Evolutionary conservation across 2,329 filamentous ascomycete species (phyloP), one percentile per base, ranked within the genome.

Genomic region (Fusarium virguliforme): DNA sequence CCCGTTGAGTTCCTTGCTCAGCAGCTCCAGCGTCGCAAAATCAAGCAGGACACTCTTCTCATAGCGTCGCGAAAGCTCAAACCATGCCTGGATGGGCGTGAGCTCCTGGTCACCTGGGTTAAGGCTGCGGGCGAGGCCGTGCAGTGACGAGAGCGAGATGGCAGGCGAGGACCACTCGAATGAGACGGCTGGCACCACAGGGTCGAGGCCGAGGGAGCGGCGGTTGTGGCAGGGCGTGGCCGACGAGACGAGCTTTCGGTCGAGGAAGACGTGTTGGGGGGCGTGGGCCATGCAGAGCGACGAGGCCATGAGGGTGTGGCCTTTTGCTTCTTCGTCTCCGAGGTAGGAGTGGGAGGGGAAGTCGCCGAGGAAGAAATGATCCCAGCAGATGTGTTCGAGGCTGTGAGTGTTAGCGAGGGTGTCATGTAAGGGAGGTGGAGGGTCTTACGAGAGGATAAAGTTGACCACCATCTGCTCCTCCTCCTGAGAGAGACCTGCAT

Each of bases 41-140:
- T 80, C 74, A 57, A 85, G 74, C n/a, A 86, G 77, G 15, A 79
- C 59, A 10, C 70, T 79, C n/a, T 78, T 68, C 24, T 83, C 81
- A 69, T 83, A 86, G 38, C 79, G 68, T 75, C 26, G 81, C 82
- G 28, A 18, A 18, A 88, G 81, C 79, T 88, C 86, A 74, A 88
- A 88, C 86, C 85, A 88, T 2, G 83, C 85, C 77, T 88, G 86
- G 28, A 88, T 83, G 15, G 86, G 86, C 30, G 85, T 83, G 40
- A 87, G 74, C 74, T 87, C 85, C 18, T 76, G 60, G 55, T 76
- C 73, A 30, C 81, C 79, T 4, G 81, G 79, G 74, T 83, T 85
- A 26, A 87, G 79, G 43, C 82, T 81, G 55, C 77, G 74, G 2
- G 86, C 85, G 3, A 88, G 81, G n/a, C 81, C 81, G 65, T 82